Evolutionary conservation across 306 rosid genomes (phyloP).

Genomic region (Arachis stenosperma): DNA sequence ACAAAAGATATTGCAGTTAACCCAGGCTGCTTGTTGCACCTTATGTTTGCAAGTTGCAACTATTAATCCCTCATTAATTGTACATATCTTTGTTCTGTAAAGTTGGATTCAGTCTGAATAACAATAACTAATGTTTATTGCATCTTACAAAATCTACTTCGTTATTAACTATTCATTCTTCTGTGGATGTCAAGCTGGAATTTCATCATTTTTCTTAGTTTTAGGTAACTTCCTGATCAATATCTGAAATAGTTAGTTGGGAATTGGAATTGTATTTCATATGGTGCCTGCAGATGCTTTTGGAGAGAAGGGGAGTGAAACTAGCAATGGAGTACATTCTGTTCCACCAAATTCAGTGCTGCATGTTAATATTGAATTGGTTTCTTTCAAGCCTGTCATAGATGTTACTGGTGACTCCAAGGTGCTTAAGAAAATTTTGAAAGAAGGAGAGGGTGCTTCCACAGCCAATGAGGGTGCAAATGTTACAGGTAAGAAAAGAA

Average conservation of each 20-base stretch:
- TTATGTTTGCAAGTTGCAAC: not conserved
- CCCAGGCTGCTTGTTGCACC: not conserved
- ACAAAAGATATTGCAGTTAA: not conserved
- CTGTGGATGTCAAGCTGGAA: conserved; percentile 17
- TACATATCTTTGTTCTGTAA: conserved; percentile 20
- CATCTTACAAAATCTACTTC: conserved; percentile 15
- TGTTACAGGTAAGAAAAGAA: conserved; percentile 59
- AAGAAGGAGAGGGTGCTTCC: conserved; percentile 64
- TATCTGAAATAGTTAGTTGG: conserved; percentile 33
- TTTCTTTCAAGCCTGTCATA: conserved; percentile 69
- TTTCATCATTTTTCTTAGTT: conserved; percentile 21
- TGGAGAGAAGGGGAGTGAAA: conserved; percentile 55
- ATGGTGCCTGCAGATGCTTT: conserved; percentile 56
- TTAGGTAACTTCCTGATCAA: conserved; percentile 11
- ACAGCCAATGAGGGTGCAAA: conserved; percentile 66
- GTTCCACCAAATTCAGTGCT: conserved; percentile 57
- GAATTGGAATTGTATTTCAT: conserved; percentile 26
- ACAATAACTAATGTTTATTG: not conserved
- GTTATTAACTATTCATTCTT: conserved; percentile 4
- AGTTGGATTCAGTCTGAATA: not conserved
- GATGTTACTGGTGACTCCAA: conserved; percentile 68
- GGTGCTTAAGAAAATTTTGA: conserved; percentile 67
- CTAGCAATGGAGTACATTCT: conserved; percentile 46
- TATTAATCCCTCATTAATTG: conserved; percentile 6
- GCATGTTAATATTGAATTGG: conserved; percentile 60